Base-by-base conservation (phyloP, 2,329 filamentous ascomycete species). In the Verticillium isaacii region DNA sequence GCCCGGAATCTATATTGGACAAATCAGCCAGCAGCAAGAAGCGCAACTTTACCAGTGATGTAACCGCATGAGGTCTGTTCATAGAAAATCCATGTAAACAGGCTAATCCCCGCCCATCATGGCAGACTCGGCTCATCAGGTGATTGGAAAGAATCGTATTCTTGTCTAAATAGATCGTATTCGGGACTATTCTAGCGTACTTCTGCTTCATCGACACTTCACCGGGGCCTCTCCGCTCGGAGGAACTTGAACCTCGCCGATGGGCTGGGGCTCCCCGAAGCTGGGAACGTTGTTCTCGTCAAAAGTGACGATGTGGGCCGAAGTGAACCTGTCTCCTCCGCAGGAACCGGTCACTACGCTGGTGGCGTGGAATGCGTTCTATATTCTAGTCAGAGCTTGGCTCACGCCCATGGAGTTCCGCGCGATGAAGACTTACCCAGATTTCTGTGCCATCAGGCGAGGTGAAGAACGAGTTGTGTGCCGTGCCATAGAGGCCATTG, bases 401-500 rank as follows among this genome's bases (percentile, higher is more conserved):
- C 36, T 15, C 11, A 9, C 14, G 14, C 34, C 3, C 6, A 36
- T 19, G 12, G 25, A 12, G 3, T 8, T 15, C 32, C 32, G 29
- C 29, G 15, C 25, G 12, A 15, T 34, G 25, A 29, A 32, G 11
- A 34, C 54, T 9, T 37, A 57, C 56, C 57, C 57, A 58, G 25
- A 58, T 58, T 14, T 58, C 57, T 4, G 57, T 58, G 15, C 57
- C 57, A 17, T 58, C 57, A 17, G 57, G 57, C 3, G 57, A 63
- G 5, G 34, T 39, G 54, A 66, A 66, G 23, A 65, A 62, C 5
- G 58, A 64, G 32, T 65, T 65, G 32, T 66, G 64, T 9, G 60
- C 64, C 5, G 64, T 66, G 2, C 64, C 63, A n/a, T 62, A 66
- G 25, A 63, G 62, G 0, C 63, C 64, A 32, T 66, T 66, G 6